Evolutionary conservation across 164 flowering plant genomes (phyloP), one percentile per base, ranked within the genome.

Genomic region (Annona cherimola): DNA sequence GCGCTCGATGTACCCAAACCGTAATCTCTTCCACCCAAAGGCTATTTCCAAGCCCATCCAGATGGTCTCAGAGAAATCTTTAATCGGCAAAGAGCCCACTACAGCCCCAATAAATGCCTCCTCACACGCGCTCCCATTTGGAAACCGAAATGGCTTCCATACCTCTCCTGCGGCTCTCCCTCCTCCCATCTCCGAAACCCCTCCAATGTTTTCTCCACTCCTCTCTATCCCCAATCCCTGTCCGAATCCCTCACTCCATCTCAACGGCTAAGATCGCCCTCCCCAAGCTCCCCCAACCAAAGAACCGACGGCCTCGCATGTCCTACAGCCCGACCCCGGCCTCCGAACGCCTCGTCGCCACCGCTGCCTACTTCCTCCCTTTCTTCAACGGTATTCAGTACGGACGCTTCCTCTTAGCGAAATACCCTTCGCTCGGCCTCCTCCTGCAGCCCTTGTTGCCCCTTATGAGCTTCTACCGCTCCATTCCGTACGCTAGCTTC

Each of bases 321-420:
- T 86, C 93, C 42, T 79, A 81, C 79, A 75, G 66, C 44, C 68
- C 91, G 18, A 76, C 81, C 12, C 96, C 97, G 4, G 94, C 91
- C 71, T 69, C 85, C 55, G 98, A 95, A 16, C 88, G 98, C 45
- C 45, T 93, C 14, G 81, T 90, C 83, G 90, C 99, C 7, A 83
- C 90, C 71, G 84, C 73, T 6, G 77, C 93, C 2, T 92, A 95
- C 86, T 78, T 82, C 63, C 90, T 92, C 78, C 99, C 98, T 3
- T 83, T 95, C 86, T 84, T 95, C 89, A 90, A 95, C 81, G 90
- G 98, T 71, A 79, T 95, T 63, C 96, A 87, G 68, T 95, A 90
- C 85, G 97, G 97, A 5, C 86, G 90, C 18, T 89, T 66, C 81
- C 87, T 90, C 71, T 81, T 93, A 83, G 42, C 75, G 5, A 76